Base-by-base conservation (phyloP, 2,329 filamentous ascomycete genomes). In the Aureobasidium sp. region DNA sequence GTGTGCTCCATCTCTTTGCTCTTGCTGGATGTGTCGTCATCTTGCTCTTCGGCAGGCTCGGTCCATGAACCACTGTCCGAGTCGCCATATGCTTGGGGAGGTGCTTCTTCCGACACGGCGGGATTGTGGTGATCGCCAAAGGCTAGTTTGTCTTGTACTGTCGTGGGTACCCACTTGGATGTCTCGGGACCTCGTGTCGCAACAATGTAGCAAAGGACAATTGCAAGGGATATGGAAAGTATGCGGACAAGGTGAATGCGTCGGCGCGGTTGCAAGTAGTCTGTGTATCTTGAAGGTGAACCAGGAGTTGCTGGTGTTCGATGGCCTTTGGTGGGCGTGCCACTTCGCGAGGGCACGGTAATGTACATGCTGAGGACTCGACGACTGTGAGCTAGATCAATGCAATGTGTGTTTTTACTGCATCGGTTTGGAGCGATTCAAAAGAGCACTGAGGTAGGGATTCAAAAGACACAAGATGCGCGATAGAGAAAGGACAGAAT, bases 171-270 rank as follows among this genome's bases (percentile, higher is more conserved):
- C 48, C 48, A 52, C 11, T 12, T n/a, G 4, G 48, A 29, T 2
- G 48, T 34, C 4, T 52, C 38, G 12, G 48, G 48, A 4, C 38
- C 38, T 8, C 38, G 48, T 11, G 48, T 52, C 2, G 38, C 48
- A 11, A 52, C 24, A 7, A 52, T 35, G 22, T 52, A 52, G 38
- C 48, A 52, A 4, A 52, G 37, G n/a, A 42, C 48, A 2, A 52
- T 42, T 1, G 48, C 38, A 3, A 52, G 38, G 6, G 48, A 34
- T 8, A 52, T 52, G 17, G 48, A 24, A 2, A 52, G 48, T 35
- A 52, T 41, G 22, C 48, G 48, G 14, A 52, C 16, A 24, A 51
- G n/a, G 14, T 42, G 48, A 4, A 27, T 35, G 11, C 48, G 48
- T 52, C 48, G 48, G 41, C 48, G 38, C 30, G 48, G 38, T 42